Base-by-base conservation (phyloP, 495 filamentous ascomycete species). In the Neurospora tetraspora region DNA sequence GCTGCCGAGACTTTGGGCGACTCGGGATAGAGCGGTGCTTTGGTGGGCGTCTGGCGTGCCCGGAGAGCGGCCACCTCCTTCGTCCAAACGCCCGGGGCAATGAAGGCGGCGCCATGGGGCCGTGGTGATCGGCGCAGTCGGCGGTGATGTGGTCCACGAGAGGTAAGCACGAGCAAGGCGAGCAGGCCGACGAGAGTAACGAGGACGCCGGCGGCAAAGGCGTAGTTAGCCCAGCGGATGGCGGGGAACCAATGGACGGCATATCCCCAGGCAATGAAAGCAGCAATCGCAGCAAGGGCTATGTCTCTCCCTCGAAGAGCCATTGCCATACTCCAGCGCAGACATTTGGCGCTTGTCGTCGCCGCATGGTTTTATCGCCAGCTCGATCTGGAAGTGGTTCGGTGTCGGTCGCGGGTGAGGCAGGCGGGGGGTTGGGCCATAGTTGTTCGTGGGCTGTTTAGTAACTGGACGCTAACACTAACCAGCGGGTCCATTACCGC, bases 231-330 rank as follows among this genome's bases (percentile, higher is more conserved):
- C 85, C 90, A 96, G 79, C 93, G 92, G 47, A 97, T 85, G 42
- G 88, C 76, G 11, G 94, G 94, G 77, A 92, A 82, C 91, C 92
- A 96, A 82, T 90, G 88, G 73, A 93, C 89, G 39, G 89, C 87
- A 78, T 92, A 89, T 27, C 92, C 93, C 94, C 94, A 98, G 74
- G 93, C 88, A 76, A 98, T 86, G 80, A 97, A 97, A 75, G 81
- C 86, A 79, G 86, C 88, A 75, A 92, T 81, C 77, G 87, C 87
- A 76, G 91, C 89, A 76, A 94, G 77, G 78, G 89, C 84, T 78
- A 94, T 84, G 87, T 96, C 86, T 86, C 90, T 89, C 83, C 87
- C 87, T 81, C 86, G 89, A 85, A 95, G 88, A 87, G 87, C 89
- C 92, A 96, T 97, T 85, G 81, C 90, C 83, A 74, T 59, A 61